Conservation (phyloP, 179 eudicot species). For the Sideroxylon spinosum region DNA sequence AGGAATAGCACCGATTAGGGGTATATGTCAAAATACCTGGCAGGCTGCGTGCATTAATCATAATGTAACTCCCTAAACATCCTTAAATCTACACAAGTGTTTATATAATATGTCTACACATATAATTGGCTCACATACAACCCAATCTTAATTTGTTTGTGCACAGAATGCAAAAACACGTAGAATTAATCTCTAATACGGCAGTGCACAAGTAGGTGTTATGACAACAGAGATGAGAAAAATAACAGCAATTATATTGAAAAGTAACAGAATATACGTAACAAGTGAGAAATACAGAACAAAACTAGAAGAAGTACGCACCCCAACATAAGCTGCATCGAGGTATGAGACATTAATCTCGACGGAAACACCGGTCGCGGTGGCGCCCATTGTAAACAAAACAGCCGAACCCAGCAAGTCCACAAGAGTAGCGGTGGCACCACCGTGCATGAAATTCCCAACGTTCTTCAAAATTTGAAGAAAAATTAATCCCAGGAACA, state of each 20-base stretch:
- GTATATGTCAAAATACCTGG: too few relatives aligned
- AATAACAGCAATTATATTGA: not conserved
- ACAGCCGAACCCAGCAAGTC: slow-evolving; percentile 75
- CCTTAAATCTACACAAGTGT: not conserved
- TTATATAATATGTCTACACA: too few relatives aligned
- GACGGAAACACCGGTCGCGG: slow-evolving; percentile 60
- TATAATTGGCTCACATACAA: not conserved
- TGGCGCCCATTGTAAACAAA: slow-evolving; percentile 43
- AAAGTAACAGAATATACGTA: not conserved
- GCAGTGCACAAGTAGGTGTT: not conserved
- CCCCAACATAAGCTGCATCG: slow-evolving; percentile 64
- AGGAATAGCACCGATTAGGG: too few relatives aligned
- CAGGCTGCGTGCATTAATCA: not conserved
- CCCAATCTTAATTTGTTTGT: not conserved
- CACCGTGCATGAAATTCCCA: slow-evolving; percentile 24
- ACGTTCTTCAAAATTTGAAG: slow-evolving; percentile 14
- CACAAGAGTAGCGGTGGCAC: slow-evolving; percentile 15
- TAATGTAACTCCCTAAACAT: not conserved
- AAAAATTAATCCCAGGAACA: not conserved
- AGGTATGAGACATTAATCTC: slow-evolving; percentile 84
- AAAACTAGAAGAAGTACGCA: slow-evolving; percentile 21
- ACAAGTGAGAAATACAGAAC: not conserved
- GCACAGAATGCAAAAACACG: not conserved
- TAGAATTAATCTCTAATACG: not conserved
- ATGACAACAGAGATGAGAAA: not conserved